These are phyloP conservation scores for Pezicula rhizophila DNA, from an alignment of 2,329 filamentous ascomycete species.

Conservation along the genomic window DNA sequence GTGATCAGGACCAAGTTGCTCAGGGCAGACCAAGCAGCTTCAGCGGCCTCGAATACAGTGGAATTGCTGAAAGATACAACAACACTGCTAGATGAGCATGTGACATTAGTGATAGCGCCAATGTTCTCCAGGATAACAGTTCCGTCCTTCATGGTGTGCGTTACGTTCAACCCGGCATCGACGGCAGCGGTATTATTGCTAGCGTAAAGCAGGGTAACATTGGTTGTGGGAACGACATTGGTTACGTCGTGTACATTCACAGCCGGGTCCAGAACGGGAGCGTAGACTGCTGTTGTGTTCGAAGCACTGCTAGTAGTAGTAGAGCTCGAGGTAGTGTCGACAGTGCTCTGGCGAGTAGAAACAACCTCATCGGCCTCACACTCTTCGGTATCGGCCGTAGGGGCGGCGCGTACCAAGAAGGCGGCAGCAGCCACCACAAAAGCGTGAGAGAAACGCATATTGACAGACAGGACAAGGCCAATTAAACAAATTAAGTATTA, in stretches of 20 bases:
- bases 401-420: no score
- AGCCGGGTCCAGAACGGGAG: slow-evolving; percentile 6
- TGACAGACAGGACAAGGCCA: no score
- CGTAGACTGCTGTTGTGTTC: slow-evolving; percentile 5
- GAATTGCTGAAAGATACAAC: slow-evolving; percentile 20
- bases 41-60: slow-evolving; percentile 18
- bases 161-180: slow-evolving; percentile 16
- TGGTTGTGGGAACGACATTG: slow-evolving; percentile 8
- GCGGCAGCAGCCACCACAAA: no score
- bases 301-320: neutral
- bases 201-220: slow-evolving; percentile 14
- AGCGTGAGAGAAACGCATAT: no score
- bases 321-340: neutral
- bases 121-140: slow-evolving; percentile 29
- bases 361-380: no score
- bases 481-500: no score
- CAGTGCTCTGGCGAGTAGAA: no score
- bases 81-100: slow-evolving; percentile 22
- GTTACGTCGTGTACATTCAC: slow-evolving; percentile 6
- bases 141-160: slow-evolving; percentile 23
- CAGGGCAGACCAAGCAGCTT: slow-evolving; percentile 19
- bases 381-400: no score
- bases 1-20: slow-evolving; percentile 33
- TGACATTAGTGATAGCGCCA: slow-evolving; percentile 23
- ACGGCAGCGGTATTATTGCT: slow-evolving; percentile 5